Evolutionary conservation across 345 rosid species (phyloP).

Genomic region (Sapria himalayana): DNA sequence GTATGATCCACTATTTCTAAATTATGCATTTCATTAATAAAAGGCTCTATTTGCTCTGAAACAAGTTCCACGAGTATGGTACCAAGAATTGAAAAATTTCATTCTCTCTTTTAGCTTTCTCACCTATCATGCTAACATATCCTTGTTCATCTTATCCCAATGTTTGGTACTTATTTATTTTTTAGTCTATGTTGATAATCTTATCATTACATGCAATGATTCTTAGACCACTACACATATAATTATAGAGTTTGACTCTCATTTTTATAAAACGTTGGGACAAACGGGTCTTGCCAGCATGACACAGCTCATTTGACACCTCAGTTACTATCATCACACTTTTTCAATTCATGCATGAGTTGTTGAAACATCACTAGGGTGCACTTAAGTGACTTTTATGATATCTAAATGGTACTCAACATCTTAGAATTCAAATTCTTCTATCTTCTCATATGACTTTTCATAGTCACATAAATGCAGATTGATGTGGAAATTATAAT

Average conservation of each 20-base stretch:
- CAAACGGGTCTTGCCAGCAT: not conserved
- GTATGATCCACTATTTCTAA: not conserved
- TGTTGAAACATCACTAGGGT: not conserved
- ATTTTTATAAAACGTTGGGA: not conserved
- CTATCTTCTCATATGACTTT: not conserved
- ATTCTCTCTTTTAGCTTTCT: not conserved
- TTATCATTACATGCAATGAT: not conserved
- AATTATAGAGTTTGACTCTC: not conserved
- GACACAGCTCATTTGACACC: not conserved
- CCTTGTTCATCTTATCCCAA: not conserved
- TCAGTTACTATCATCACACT: not conserved
- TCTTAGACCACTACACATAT: not conserved
- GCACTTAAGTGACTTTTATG: not conserved
- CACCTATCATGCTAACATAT: not conserved
- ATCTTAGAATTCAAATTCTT: not conserved
- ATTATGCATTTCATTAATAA: too few species aligned
- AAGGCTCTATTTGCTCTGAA: too few species aligned
- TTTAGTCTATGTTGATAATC: not conserved
- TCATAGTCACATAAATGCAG: not conserved
- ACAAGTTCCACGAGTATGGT: not conserved
- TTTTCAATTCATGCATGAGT: not conserved
- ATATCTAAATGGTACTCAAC: not conserved
- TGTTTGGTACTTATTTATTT: not conserved
- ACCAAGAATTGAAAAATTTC: not conserved
- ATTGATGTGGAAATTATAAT: not conserved